Percentiles rank a stretch among this genome's conserved stretches.
phyloP scores from a whole-genome alignment of 345 rosid species.

The Carallia pectinifolia region DNA sequence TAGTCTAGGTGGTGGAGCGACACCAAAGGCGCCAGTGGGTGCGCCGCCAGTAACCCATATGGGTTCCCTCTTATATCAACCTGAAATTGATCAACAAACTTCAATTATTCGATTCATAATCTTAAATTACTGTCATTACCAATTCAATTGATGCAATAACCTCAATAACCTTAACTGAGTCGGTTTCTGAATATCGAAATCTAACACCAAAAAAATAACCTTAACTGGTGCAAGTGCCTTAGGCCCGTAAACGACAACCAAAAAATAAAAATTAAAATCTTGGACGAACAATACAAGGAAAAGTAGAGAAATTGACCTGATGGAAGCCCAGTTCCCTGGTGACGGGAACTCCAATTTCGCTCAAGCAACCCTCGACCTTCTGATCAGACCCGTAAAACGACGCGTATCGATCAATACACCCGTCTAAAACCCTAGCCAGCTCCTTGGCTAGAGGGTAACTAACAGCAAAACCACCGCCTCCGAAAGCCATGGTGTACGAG shows the following conservation, averaged over 20 bases:
- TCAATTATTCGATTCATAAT: background rate
- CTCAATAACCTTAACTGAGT: no score
- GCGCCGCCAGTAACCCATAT: constrained; percentile 76
- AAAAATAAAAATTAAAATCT: no score
- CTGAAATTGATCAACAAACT: constrained; percentile 27
- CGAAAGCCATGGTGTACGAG: constrained; percentile 81
- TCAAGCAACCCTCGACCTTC: constrained; percentile 72
- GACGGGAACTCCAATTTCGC: constrained; percentile 74
- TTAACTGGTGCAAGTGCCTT: no score
- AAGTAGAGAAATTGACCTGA: constrained; percentile 45
- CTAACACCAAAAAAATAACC: no score
- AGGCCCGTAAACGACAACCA: no score
- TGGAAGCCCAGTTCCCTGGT: constrained; percentile 89
- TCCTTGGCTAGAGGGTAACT: constrained; percentile 71
- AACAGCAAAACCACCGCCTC: constrained; percentile 87
- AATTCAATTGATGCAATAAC: no score
- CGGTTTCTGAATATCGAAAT: no score
- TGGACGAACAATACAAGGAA: no score
- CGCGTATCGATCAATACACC: constrained; percentile 74
- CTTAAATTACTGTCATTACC: no score
- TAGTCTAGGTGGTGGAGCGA: constrained; percentile 86
- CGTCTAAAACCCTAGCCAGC: constrained; percentile 71
- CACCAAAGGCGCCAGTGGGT: constrained; percentile 80
- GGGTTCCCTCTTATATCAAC: constrained; percentile 75
- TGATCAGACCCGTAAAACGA: constrained; percentile 82